Evolutionary conservation across 352 stramenopile genomes (phyloP).

Genomic region (Phytophthora rubi): DNA sequence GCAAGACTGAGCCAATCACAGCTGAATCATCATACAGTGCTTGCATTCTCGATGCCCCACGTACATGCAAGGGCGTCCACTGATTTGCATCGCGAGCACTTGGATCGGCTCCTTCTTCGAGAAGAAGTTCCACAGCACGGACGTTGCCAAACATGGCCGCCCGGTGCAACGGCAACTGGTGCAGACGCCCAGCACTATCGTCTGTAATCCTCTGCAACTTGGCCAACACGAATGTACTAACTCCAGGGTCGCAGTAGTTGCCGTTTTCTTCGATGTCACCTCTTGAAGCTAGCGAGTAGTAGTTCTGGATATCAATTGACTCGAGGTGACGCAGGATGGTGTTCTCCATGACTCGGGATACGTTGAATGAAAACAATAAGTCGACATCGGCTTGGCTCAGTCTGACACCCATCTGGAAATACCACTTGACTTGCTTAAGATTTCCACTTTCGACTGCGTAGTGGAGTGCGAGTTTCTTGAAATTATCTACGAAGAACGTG

Average conservation of each 20-base stretch:
- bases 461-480: conserved; percentile 54
- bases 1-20: background rate
- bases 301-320: conserved; percentile 41
- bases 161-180: conserved; percentile 52
- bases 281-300: conserved; percentile 8
- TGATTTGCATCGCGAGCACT: conserved; percentile 56
- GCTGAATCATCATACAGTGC: background rate
- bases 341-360: conserved; percentile 31
- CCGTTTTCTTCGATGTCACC: background rate
- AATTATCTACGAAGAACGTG: conserved; percentile 32
- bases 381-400: conserved; percentile 45
- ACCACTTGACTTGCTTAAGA: conserved; percentile 41
- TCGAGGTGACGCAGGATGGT: conserved; percentile 50
- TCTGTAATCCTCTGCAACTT: conserved; percentile 40
- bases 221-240: conserved; percentile 47
- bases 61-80: conserved; percentile 69
- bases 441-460: conserved; percentile 57
- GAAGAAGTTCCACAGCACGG: conserved; percentile 42
- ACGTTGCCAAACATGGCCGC: conserved; percentile 59
- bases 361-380: conserved; percentile 38
- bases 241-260: conserved; percentile 30
- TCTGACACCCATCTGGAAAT: conserved; percentile 40
- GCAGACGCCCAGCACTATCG: conserved; percentile 28
- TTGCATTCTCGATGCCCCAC: conserved; percentile 12
- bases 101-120: conserved; percentile 45